A percentile compares a stretch with the other conserved stretches of the same genome.
These are phyloP conservation scores for Jackrogersella multiformis DNA, from an alignment of 495 filamentous ascomycete species.

Conservation along the genomic window DNA sequence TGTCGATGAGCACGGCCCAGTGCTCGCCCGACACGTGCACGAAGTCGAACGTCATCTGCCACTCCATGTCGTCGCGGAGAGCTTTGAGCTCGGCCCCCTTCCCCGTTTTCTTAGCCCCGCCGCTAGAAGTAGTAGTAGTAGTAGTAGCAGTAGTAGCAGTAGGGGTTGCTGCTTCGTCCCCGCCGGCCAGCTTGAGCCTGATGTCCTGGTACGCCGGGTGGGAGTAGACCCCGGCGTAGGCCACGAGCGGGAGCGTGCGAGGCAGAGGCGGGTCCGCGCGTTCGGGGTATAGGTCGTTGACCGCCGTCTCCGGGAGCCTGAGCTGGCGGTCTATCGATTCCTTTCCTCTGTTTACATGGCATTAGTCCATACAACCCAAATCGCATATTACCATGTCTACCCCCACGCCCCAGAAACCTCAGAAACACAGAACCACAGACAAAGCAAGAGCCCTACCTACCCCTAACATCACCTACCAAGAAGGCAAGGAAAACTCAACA, in stretches of 20 bases:
- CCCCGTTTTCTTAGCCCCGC: background rate
- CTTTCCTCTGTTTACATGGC: slow-evolving; percentile 9
- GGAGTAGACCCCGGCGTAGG: slow-evolving; percentile 54
- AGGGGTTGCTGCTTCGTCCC: no score
- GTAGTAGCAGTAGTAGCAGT: no score
- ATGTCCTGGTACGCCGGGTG: slow-evolving; percentile 55
- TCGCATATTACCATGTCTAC: no score
- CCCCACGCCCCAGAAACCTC: no score
- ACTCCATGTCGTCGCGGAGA: slow-evolving; percentile 39
- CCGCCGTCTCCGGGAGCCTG: slow-evolving; percentile 41
- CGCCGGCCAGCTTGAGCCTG: slow-evolving; percentile 38
- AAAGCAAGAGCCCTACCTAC: no score
- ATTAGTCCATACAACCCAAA: background rate
- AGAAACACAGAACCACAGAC: no score
- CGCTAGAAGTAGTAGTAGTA: no score
- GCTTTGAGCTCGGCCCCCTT: slow-evolving; percentile 35
- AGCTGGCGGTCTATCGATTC: slow-evolving; percentile 18
- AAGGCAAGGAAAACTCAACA: no score
- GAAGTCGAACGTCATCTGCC: slow-evolving; percentile 42
- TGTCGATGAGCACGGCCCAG: slow-evolving; percentile 44
- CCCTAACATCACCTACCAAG: no score
- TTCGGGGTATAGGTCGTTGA: slow-evolving; percentile 46
- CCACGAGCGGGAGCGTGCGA: slow-evolving; percentile 42
- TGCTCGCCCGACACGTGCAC: slow-evolving; percentile 49
- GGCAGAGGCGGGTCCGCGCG: slow-evolving; percentile 45